phyloP scores from a whole-genome alignment of 805 yeast genomes.

The Lachancea cidri region DNA sequence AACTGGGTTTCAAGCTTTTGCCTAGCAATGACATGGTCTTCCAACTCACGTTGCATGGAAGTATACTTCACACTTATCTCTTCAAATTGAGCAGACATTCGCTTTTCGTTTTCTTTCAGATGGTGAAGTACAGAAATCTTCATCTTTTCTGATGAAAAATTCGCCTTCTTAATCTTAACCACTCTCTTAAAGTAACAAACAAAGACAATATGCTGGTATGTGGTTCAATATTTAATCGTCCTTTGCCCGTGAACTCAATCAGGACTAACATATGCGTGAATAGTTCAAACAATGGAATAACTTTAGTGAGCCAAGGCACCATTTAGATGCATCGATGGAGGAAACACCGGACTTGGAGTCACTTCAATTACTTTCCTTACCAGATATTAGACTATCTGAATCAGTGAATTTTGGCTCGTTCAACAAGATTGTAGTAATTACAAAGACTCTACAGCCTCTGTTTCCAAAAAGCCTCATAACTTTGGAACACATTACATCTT shows the following conservation, averaged over 20 bases:
- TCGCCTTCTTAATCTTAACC: not conserved
- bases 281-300: slow-evolving; percentile 50
- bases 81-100: slow-evolving; percentile 5
- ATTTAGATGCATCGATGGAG: slow-evolving; percentile 32
- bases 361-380: slow-evolving; percentile 26
- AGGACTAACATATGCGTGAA: not conserved
- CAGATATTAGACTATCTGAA: slow-evolving; percentile 25
- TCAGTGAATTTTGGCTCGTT: slow-evolving; percentile 13
- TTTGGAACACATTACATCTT: not conserved
- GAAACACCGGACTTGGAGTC: slow-evolving; percentile 19
- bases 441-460: slow-evolving; percentile 26
- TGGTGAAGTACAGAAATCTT: not conserved
- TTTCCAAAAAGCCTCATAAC: slow-evolving; percentile 16
- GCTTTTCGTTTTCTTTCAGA: not conserved
- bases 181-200: too few species aligned
- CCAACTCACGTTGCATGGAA: slow-evolving; percentile 41
- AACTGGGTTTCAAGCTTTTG: slow-evolving; percentile 88
- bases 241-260: too few species aligned
- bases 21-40: slow-evolving; percentile 61
- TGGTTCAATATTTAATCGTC: too few species aligned
- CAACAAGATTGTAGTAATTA: slow-evolving; percentile 18
- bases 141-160: not conserved
- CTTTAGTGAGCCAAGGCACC: slow-evolving; percentile 44
- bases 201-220: too few species aligned
- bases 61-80: slow-evolving; percentile 30